These are phyloP conservation scores for Auxenochlorella pyrenoidosa DNA, from an alignment of 139 green algal genomes.

Conservation along the genomic window DNA sequence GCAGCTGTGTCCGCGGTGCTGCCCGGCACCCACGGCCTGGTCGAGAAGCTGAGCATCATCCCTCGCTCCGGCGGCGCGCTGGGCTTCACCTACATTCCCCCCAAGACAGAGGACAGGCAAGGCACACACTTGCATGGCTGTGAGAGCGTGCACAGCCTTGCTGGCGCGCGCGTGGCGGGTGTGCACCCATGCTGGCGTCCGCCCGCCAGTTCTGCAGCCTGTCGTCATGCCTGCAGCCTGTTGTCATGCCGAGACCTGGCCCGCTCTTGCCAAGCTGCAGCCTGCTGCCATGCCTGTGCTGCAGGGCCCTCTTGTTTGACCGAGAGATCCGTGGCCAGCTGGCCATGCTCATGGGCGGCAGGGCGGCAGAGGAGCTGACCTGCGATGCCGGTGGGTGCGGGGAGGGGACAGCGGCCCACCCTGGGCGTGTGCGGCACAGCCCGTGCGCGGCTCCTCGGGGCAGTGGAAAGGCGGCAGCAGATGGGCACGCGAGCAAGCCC, in stretches of 20 bases:
- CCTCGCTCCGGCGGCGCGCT: conserved; percentile 83
- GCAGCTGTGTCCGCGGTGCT: conserved; percentile 21
- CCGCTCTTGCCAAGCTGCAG: no score
- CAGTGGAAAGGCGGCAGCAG: no score
- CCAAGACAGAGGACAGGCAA: conserved; percentile 71
- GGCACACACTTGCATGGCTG: no score
- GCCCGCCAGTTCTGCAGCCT: no score
- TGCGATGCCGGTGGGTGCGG: conserved; percentile 48
- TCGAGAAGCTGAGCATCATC: conserved; percentile 90
- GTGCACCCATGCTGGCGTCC: no score
- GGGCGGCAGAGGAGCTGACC: conserved; percentile 88
- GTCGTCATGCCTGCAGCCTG: no score
- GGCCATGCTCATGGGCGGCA: conserved; percentile 89
- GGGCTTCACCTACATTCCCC: conserved; percentile 85
- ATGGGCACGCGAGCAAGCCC: no score
- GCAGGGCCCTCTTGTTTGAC: conserved; percentile 87
- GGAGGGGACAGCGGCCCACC: not conserved
- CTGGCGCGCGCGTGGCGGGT: no score
- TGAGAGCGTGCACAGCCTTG: no score
- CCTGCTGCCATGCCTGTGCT: not conserved
- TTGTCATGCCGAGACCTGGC: no score
- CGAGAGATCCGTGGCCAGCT: conserved; percentile 89
- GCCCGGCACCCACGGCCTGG: conserved; percentile 27
- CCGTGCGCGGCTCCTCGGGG: no score
- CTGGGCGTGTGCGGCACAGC: not conserved